These are phyloP conservation scores for Rosa multiflora DNA, from an alignment of 306 rosid species.

Conservation along the genomic window DNA sequence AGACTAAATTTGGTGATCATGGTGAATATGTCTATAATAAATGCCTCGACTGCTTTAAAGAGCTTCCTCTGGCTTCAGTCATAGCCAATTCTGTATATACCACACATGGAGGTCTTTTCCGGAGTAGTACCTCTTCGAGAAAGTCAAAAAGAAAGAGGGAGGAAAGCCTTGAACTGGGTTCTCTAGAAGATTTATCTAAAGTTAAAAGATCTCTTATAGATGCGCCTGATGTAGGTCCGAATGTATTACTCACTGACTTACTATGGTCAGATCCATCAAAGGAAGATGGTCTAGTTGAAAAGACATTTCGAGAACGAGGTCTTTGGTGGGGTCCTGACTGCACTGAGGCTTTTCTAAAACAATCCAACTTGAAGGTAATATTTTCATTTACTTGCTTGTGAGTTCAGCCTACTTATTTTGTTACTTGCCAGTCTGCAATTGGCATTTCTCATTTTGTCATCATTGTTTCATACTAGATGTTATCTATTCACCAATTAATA, in stretches of 20 bases:
- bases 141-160: conserved; percentile 53
- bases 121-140: conserved; percentile 44
- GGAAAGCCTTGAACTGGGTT: conserved; percentile 62
- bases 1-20: conserved; percentile 62
- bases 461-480: background rate
- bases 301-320: conserved; percentile 55
- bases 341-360: conserved; percentile 72
- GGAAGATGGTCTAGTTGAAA: conserved; percentile 65
- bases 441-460: background rate
- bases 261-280: conserved; percentile 87
- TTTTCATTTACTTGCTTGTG: background rate
- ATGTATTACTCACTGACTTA: conserved; percentile 65
- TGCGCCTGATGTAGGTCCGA: conserved; percentile 61
- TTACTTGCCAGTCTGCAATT: background rate
- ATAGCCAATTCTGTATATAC: conserved; percentile 70
- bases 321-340: conserved; percentile 92
- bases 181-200: conserved; percentile 66
- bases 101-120: conserved; percentile 90
- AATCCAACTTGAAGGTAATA: conserved; percentile 73
- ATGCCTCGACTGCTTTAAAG: conserved; percentile 77
- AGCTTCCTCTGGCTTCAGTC: conserved; percentile 86
- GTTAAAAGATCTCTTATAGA: conserved; percentile 57
- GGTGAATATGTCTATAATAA: conserved; percentile 66
- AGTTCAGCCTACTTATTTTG: background rate
- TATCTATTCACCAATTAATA: background rate